phyloP scores from a whole-genome alignment of 2,329 filamentous ascomycete species.

The Epichloe gansuensis region DNA sequence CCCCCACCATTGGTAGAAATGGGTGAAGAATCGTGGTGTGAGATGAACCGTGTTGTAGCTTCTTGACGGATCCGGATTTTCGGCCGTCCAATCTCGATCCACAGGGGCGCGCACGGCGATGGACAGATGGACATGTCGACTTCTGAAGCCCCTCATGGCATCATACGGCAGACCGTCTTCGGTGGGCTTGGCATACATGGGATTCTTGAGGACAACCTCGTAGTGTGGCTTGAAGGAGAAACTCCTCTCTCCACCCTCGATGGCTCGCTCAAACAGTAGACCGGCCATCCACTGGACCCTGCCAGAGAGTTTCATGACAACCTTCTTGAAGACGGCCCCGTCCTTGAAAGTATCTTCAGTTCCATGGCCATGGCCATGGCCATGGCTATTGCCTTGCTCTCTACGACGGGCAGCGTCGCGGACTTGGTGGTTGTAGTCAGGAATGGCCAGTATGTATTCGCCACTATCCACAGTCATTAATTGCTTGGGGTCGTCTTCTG shows the following conservation, averaged over 20 bases:
- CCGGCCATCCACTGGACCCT: constrained; percentile 90
- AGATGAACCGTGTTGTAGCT: constrained; percentile 97
- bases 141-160: constrained; percentile 92
- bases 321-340: constrained; percentile 88
- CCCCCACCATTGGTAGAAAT: constrained; percentile 97
- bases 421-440: constrained; percentile 83
- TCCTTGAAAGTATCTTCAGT: constrained; percentile 54
- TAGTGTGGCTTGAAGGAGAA: constrained; percentile 92
- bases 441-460: constrained; percentile 87
- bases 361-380: constrained; percentile 36
- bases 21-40: constrained; percentile 90
- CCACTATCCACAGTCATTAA: constrained; percentile 95
- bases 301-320: constrained; percentile 95
- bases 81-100: constrained; percentile 72
- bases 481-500: constrained; percentile 73
- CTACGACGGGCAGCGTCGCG: constrained; percentile 44
- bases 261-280: constrained; percentile 79
- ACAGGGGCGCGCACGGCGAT: constrained; percentile 79
- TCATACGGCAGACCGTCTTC: constrained; percentile 55
- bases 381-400: constrained; percentile 44
- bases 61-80: constrained; percentile 60
- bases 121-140: constrained; percentile 91
- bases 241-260: constrained; percentile 57
- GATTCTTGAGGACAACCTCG: constrained; percentile 73
- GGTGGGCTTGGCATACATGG: constrained; percentile 53